phyloP scores from a whole-genome alignment of 257 asterid species.

The Lycium barbarum region DNA sequence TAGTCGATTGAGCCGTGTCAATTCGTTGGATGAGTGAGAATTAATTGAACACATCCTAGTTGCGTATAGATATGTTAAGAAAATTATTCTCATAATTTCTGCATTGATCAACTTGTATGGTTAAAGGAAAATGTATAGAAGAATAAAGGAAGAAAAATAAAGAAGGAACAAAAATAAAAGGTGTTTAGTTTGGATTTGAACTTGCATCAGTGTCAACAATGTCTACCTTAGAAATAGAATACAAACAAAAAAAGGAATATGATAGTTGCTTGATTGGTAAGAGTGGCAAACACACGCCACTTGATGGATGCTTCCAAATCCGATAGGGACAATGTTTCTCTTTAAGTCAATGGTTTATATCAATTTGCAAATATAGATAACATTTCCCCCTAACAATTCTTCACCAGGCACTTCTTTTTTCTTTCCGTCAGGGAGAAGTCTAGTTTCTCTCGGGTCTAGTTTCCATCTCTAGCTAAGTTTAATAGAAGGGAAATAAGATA shows the following conservation, averaged over 20 bases:
- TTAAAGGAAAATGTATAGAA: not conserved
- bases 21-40: not conserved
- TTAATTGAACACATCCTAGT: not conserved
- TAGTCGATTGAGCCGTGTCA: not conserved
- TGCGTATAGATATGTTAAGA: not conserved
- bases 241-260: constrained; percentile 3
- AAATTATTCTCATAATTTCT: constrained; percentile 24
- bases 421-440: not conserved
- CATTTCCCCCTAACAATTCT: not conserved
- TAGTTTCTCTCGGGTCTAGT: no score
- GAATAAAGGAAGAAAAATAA: not conserved
- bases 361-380: constrained; percentile 3
- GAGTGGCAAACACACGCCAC: constrained; percentile 22
- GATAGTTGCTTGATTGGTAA: constrained; percentile 1
- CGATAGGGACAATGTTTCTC: not conserved
- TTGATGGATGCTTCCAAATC: constrained; percentile 25
- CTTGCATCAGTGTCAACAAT: not conserved
- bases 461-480: no score
- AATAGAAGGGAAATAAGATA: no score
- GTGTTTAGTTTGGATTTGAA: not conserved
- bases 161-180: constrained; percentile 4
- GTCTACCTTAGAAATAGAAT: constrained; percentile 24
- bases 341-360: constrained; percentile 22
- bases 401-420: not conserved
- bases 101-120: not conserved